Evolutionary conservation across 208 protist species (phyloP), one percentile per base, ranked within the genome.

Genomic region (Crithidia fasciculata): DNA sequence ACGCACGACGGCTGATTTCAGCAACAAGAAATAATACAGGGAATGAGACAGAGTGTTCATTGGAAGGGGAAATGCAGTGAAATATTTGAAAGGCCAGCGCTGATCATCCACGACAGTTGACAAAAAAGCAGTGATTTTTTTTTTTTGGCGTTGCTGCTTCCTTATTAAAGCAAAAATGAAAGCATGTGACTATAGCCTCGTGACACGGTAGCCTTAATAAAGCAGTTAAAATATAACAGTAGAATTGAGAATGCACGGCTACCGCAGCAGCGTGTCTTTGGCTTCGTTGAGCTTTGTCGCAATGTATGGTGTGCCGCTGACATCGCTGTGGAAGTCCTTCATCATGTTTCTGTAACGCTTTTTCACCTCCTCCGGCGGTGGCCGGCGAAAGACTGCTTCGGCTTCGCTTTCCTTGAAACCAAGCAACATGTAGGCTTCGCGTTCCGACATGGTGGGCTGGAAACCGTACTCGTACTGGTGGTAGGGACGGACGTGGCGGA

Each of bases 271-370:
- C 12, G 84, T 57, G 63, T 92, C 83, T 66, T 83, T 84, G 0
- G 92, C 92, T 62, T 96, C 88, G 66, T 95, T 96, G n/a, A 96
- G 74, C 72, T 95, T 95, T 9, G 72, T 85, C 7, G 88, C 83
- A 18, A 96, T 84, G 74, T 88, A 93, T 8, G 88, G 75, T 28
- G 84, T 88, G 39, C 90, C 90, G 66, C 77, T 78, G 39, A 86
- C 82, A 62, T 95, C 90, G 54, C 85, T 92, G 72, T 96, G 92
- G 7, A 95, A 78, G 36, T 85, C 79, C 72, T 84, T 94, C 73
- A 96, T 92, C 45, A 94, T 58, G 3, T 7, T 69, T 37, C 89
- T 76, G 70, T 95, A 94, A 39, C 74, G 76, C 69, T 74, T 77
- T 75, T 92, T 92, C 12, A 96, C 82, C n/a, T 95, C 74, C 16